A percentile compares a stretch with the other conserved stretches of the same genome.
Conservation (phyloP, 345 rosid genomes). For the Crucihimalaya himalaica region DNA sequence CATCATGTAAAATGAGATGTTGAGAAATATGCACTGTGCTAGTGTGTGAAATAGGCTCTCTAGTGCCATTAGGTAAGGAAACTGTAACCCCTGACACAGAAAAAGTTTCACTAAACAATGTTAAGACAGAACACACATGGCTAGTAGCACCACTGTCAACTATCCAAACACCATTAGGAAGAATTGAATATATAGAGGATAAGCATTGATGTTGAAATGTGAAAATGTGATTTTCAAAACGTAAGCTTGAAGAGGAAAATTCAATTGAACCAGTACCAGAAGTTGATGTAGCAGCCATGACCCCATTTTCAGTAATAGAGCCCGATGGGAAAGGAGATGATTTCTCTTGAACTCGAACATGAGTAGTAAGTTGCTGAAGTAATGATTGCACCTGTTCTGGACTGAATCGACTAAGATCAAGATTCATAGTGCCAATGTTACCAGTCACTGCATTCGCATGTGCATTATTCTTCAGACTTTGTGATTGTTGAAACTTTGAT, state of each 20-base stretch:
- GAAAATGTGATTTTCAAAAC: not conserved
- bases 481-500: too few species aligned
- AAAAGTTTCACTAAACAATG: not conserved
- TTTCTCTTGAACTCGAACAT: too few species aligned
- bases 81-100: not conserved
- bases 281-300: not conserved
- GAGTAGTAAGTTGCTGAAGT: too few species aligned
- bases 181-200: fast-evolving
- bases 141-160: not conserved
- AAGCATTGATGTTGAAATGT: not conserved
- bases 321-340: too few species aligned
- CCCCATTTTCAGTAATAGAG: too few species aligned
- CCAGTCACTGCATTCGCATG: too few species aligned
- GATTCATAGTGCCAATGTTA: too few species aligned
- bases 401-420: too few species aligned
- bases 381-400: too few species aligned
- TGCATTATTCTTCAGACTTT: too few species aligned
- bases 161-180: not conserved
- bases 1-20: not conserved
- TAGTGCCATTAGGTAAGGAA: not conserved
- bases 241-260: not conserved
- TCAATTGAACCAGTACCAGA: not conserved
- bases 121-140: not conserved
- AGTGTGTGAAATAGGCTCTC: not conserved
- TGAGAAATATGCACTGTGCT: not conserved